phyloP scores from a whole-genome alignment of 257 asterid species.

The Misopates orontium region DNA sequence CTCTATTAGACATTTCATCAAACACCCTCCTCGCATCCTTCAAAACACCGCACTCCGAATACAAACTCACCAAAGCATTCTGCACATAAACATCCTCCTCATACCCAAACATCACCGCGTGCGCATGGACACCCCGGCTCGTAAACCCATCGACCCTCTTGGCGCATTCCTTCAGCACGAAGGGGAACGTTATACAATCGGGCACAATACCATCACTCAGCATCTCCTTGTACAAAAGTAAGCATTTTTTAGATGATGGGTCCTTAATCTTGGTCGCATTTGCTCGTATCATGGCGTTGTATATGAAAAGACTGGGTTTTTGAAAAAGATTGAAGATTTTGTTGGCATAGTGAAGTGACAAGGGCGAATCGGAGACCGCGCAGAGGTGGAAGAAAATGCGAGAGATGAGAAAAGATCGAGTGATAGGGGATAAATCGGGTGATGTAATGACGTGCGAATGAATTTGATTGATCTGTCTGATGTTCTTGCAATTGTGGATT shows the following conservation, averaged over 20 bases:
- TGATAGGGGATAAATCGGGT: slow-evolving; percentile 39
- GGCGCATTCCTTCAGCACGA: slow-evolving; percentile 69
- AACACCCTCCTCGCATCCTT: slow-evolving; percentile 65
- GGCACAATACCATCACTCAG: slow-evolving; percentile 42
- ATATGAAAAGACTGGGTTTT: slow-evolving; percentile 50
- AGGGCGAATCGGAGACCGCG: slow-evolving; percentile 38
- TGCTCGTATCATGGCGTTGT: slow-evolving; percentile 77
- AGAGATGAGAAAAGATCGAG: slow-evolving; percentile 54
- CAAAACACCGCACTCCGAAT: slow-evolving; percentile 48
- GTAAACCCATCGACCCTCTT: slow-evolving; percentile 34
- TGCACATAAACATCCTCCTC: slow-evolving; percentile 54
- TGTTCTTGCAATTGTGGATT: slow-evolving; percentile 50
- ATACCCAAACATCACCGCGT: slow-evolving; percentile 53
- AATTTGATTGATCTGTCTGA: slow-evolving; percentile 53
- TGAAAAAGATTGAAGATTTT: slow-evolving; percentile 41
- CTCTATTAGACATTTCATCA: slow-evolving; percentile 63
- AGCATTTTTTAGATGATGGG: slow-evolving; percentile 39
- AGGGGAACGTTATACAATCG: slow-evolving; percentile 62
- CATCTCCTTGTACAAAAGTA: slow-evolving; percentile 53
- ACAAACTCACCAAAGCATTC: slow-evolving; percentile 60
- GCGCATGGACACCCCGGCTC: slow-evolving; percentile 59
- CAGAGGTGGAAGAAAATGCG: slow-evolving; percentile 64
- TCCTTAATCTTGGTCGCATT: slow-evolving; percentile 44
- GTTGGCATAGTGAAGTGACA: slow-evolving; percentile 48
- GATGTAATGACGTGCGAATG: slow-evolving; percentile 54